Conservation (phyloP, 352 stramenopile genomes). For the Phytophthora pistaciae region DNA sequence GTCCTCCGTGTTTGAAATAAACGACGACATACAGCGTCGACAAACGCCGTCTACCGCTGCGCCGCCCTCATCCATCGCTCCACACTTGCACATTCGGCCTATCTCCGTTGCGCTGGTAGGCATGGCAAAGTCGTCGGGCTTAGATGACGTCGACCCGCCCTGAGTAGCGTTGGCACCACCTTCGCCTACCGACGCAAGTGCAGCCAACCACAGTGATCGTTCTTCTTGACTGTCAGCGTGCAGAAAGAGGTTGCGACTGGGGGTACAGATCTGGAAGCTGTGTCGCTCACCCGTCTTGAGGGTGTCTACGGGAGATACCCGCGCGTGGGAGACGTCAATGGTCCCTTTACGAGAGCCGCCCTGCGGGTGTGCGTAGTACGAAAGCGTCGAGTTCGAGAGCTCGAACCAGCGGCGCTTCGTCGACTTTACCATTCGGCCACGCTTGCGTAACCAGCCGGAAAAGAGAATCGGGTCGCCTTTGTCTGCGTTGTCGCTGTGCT, state of each 20-base stretch:
- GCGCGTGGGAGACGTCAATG: conserved; percentile 65
- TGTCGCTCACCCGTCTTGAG: conserved; percentile 85
- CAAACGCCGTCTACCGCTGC: conserved; percentile 58
- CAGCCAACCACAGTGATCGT: conserved; percentile 79
- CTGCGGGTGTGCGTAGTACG: conserved; percentile 84
- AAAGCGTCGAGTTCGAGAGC: conserved; percentile 69
- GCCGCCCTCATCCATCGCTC: conserved; percentile 32
- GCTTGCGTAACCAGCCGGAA: conserved; percentile 87
- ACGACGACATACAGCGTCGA: conserved; percentile 78
- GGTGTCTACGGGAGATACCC: conserved; percentile 73
- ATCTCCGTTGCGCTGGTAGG: conserved; percentile 47
- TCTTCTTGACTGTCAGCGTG: conserved; percentile 90
- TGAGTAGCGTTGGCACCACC: conserved; percentile 30
- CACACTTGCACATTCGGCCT: conserved; percentile 72
- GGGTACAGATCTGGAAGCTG: conserved; percentile 80
- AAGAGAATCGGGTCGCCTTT: conserved; percentile 68
- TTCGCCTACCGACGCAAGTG: conserved; percentile 68
- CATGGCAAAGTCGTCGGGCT: conserved; percentile 34
- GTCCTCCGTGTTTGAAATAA: conserved; percentile 85
- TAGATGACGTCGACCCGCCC: conserved; percentile 20
- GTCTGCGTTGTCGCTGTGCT: conserved; percentile 57
- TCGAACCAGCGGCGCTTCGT: conserved; percentile 91
- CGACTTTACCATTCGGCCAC: conserved; percentile 85
- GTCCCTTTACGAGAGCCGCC: conserved; percentile 78
- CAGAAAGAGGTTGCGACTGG: conserved; percentile 69